Evolutionary conservation across 345 rosid genomes (phyloP).

Genomic region (Gossypium anomalum): DNA sequence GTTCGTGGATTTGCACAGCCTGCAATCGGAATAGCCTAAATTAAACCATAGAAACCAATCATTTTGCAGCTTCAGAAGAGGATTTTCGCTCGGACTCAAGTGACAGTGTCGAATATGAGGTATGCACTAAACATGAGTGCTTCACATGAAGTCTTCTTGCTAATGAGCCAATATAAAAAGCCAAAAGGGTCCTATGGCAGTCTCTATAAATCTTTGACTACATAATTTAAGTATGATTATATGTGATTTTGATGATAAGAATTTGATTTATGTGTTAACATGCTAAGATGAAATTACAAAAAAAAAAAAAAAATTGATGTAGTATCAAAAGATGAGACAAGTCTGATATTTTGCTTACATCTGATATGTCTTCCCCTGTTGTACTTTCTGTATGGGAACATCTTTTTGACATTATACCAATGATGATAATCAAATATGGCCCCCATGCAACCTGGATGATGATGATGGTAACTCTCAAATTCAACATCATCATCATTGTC

Average conservation of each 20-base stretch:
- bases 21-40: constrained; percentile 6
- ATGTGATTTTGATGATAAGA: not conserved
- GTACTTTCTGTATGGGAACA: constrained; percentile 25
- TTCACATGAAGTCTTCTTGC: not conserved
- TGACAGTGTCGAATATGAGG: too few relatives aligned
- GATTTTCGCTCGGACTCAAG: not conserved
- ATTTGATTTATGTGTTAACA: not conserved
- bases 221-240: too few relatives aligned
- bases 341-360: constrained; percentile 34
- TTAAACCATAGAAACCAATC: not conserved
- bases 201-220: not conserved
- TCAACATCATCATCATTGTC: constrained; percentile 23
- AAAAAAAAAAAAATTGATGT: not conserved
- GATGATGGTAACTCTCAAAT: constrained; percentile 32
- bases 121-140: too few relatives aligned
- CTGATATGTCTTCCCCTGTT: constrained; percentile 28
- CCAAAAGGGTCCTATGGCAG: too few relatives aligned
- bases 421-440: constrained; percentile 52
- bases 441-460: constrained; percentile 23
- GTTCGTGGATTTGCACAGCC: constrained; percentile 48
- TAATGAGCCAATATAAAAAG: not conserved
- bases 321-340: constrained; percentile 3
- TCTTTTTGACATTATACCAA: constrained; percentile 37
- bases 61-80: not conserved
- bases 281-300: not conserved